phyloP scores from a whole-genome alignment of 352 stramenopile genomes.

The Globisporangium rhizosaccharum region DNA sequence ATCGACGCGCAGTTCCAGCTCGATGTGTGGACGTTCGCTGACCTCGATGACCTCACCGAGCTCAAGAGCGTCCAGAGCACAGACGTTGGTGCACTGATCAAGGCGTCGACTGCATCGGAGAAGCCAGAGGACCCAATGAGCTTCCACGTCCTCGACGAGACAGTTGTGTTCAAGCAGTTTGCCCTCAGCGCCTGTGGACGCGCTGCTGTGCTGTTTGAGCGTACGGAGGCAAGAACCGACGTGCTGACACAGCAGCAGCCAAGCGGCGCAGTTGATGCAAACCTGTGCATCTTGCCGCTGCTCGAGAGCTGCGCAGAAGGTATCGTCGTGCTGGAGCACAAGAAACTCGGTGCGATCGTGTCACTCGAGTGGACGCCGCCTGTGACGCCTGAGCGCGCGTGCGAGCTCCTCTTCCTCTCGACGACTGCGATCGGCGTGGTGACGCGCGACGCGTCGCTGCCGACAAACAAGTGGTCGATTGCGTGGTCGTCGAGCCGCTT shows the following conservation, averaged over 20 bases:
- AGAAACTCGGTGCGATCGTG: slow-evolving; percentile 54
- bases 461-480: slow-evolving; percentile 46
- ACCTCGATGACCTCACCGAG: slow-evolving; percentile 43
- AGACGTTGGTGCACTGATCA: slow-evolving; percentile 31
- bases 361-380: slow-evolving; percentile 64
- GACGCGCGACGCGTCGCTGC: slow-evolving; percentile 34
- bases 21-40: slow-evolving; percentile 51
- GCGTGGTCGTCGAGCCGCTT: slow-evolving; percentile 62
- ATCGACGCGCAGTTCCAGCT: slow-evolving; percentile 35
- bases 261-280: slow-evolving; percentile 11
- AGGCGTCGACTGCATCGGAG: slow-evolving; percentile 12
- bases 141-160: slow-evolving; percentile 32
- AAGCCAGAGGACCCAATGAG: slow-evolving; percentile 26
- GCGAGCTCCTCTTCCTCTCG: slow-evolving; percentile 60
- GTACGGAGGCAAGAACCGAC: not conserved
- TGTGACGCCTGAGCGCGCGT: slow-evolving; percentile 40
- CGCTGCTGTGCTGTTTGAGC: slow-evolving; percentile 48
- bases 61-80: slow-evolving; percentile 34
- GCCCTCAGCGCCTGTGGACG: slow-evolving; percentile 48
- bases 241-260: not conserved
- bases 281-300: slow-evolving; percentile 44
- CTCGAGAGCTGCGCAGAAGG: slow-evolving; percentile 54
- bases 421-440: slow-evolving; percentile 59
- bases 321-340: slow-evolving; percentile 41
- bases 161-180: slow-evolving; percentile 43